Percentiles rank a stretch among this genome's conserved stretches.
Conservation (phyloP, 2,329 filamentous ascomycete genomes). For the Septoria petroselini region DNA sequence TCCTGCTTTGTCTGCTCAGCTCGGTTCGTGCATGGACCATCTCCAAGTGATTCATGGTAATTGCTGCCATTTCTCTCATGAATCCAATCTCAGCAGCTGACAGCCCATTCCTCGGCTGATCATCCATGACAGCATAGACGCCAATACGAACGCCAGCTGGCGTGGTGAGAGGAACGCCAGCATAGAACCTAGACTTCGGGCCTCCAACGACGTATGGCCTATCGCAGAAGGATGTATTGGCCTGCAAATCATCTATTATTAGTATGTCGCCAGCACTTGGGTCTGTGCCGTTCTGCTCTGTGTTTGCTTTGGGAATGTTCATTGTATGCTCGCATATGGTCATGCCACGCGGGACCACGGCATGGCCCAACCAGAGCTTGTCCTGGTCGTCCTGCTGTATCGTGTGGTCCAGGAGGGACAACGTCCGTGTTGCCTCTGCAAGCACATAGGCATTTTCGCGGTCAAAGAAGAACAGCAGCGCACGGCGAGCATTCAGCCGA, state of each 20-base stretch:
- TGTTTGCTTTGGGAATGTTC: slow-evolving; percentile 17
- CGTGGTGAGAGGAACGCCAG: slow-evolving; percentile 60
- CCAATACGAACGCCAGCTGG: slow-evolving; percentile 58
- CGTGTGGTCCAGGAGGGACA: slow-evolving; percentile 26
- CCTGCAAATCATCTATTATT: slow-evolving; percentile 30
- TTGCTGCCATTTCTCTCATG: slow-evolving; percentile 54
- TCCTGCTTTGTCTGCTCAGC: slow-evolving; percentile 52
- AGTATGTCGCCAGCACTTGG: slow-evolving; percentile 1
- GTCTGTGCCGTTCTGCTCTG: slow-evolving; percentile 17
- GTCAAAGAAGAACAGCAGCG: slow-evolving; percentile 54
- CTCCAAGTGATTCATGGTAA: slow-evolving; percentile 61
- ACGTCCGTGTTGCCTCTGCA: slow-evolving; percentile 51
- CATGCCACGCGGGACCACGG: slow-evolving; percentile 25
- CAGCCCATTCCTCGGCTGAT: slow-evolving; percentile 52
- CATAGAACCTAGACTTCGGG: slow-evolving; percentile 47
- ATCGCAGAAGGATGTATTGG: slow-evolving; percentile 26
- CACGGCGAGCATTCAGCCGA: slow-evolving; percentile 47
- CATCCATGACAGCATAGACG: slow-evolving; percentile 58
- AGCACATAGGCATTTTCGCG: slow-evolving; percentile 50
- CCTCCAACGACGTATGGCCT: slow-evolving; percentile 27
- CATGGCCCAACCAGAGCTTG: slow-evolving; percentile 28
- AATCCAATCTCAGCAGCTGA: slow-evolving; percentile 51
- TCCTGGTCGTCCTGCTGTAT: slow-evolving; percentile 36
- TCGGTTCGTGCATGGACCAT: slow-evolving; percentile 52
- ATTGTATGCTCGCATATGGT: slow-evolving; percentile 31